Percentiles rank a stretch among this genome's conserved stretches.
These are phyloP conservation scores for Colletotrichum paranaense DNA, from an alignment of 2,329 filamentous ascomycete genomes.

Conservation along the genomic window DNA sequence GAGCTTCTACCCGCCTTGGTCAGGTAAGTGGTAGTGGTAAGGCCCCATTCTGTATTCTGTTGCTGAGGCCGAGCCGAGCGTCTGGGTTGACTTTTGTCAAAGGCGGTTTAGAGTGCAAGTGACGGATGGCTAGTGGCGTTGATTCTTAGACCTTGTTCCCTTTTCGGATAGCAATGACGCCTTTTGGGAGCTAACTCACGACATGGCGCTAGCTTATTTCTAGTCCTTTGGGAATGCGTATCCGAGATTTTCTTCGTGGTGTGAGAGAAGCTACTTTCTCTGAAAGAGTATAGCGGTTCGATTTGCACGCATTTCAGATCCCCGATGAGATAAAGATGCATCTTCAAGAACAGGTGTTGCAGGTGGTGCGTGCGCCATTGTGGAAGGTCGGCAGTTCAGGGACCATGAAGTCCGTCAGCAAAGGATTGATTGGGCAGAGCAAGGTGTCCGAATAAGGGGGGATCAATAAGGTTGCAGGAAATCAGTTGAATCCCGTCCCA, in stretches of 20 bases:
- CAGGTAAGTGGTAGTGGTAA: too few relatives aligned
- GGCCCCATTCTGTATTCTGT: not conserved
- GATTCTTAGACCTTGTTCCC: not conserved
- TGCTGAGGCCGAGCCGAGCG: not conserved
- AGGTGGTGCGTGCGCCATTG: not conserved
- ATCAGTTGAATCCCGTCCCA: not conserved
- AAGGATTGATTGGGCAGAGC: not conserved
- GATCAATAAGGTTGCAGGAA: constrained; percentile 25
- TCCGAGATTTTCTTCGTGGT: not conserved
- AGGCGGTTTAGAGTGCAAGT: not conserved
- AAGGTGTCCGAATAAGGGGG: not conserved
- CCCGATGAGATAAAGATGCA: not conserved
- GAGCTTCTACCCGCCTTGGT: too few relatives aligned
- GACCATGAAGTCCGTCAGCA: not conserved
- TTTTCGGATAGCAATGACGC: not conserved
- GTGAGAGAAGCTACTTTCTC: not conserved
- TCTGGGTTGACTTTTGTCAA: not conserved
- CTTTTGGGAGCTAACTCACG: not conserved
- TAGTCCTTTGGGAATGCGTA: not conserved
- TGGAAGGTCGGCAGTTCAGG: not conserved
- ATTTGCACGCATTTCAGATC: not conserved
- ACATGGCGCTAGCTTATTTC: not conserved
- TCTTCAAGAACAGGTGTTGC: not conserved
- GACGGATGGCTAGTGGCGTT: constrained; percentile 5
- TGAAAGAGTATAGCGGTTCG: not conserved